Base-by-base conservation (phyloP, 257 asterid genomes). In the Jaltomata sinuosa region DNA sequence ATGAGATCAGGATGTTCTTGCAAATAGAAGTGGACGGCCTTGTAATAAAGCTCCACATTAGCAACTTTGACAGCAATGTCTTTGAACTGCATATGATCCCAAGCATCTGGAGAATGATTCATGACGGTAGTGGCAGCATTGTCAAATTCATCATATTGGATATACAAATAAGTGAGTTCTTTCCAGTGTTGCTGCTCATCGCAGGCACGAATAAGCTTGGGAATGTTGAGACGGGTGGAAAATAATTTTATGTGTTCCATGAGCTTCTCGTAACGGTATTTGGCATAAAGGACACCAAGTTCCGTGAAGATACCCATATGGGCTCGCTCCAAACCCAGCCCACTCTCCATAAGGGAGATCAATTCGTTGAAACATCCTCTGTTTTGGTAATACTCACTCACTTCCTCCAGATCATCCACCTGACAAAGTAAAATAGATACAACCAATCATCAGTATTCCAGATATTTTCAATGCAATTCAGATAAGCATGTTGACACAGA, bases 51-150 rank as follows among this genome's bases (percentile, higher is more conserved):
- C 89, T 97, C 99, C 88, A 97, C 99, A 80, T 97, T 97, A 81
- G 99, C 99, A 85, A 97, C 99, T 94, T 97, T 97, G 89, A 92
- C 99, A 83, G 91, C 89, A 83, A 95, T 95, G 85, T 97, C 99
- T 85, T 95, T 97, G 93, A 97, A 97, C 88, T 97, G 99, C 99
- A 97, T 93, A 88, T 95, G 99, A 83, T 97, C 99, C 99, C 99
- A 97, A 83, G 99, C 99, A 91, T 94, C 98, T 52, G 99, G 99
- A 16, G 99, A 97, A 88, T 97, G 99, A 90, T 97, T 97, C 99
- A 95, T 97, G 89, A 97, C 99, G 5, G 99, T 97, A 21, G 99
- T 94, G 81, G 99, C 99, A 87, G 99, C 99, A 91, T 95, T 97
- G 84, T 97, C 99, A 83, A 95, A 97, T 92, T 97, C 99, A 64